Base-by-base conservation (phyloP, 805 yeast genomes). In the Candida koratica region DNA sequence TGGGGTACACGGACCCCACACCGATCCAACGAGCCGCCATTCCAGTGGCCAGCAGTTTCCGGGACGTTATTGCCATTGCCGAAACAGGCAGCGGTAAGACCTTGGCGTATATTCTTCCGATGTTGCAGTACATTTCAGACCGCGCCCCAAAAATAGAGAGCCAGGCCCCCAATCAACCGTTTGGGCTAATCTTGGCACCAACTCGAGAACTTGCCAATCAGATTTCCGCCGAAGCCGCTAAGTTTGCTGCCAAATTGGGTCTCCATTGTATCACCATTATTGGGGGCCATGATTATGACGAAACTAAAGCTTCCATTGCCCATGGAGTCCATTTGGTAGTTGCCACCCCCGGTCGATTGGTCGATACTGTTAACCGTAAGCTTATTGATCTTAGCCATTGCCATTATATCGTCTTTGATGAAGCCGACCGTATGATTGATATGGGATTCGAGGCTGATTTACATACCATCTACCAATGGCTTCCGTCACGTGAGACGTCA, bases 71-170 rank as follows among this genome's bases (percentile, higher is more conserved):
- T 14, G 97, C 96, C 10, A 74, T 89, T n/a, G 97, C 97, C 0
- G 88, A 88, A 47, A 90, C 98, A 0, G 98, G 98, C 9, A 84
- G 95, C 1, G 98, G 98, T 49, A 90, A 93, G 54, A 90, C 98
- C 0, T 64, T 89, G 9, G 82, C 94, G 2, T 90, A 81, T 57
- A 55, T 84, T 8, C 57, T 90, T 2, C 97, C 98, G 0, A 58
- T 86, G 34, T 52, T 84, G 7, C 55, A 77, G 2, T 78, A 76
- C 44, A 62, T 82, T 11, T 44, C 60, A 5, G 42, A 48, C 5
- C 42, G 52, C 25, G 55, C 43, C 59, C 60, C 72, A 56, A 51
- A 57, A 63, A 27, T 76, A 17, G 73, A 71, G 38, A 70, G 63
- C n/a, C 42, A 52, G 11, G 68, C 75, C 23, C 69, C 65, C 39